A percentile compares a stretch with the other conserved stretches of the same genome.
These are phyloP conservation scores for Ogataea nitratoaversa DNA, from an alignment of 805 yeast species.

Conservation along the genomic window DNA sequence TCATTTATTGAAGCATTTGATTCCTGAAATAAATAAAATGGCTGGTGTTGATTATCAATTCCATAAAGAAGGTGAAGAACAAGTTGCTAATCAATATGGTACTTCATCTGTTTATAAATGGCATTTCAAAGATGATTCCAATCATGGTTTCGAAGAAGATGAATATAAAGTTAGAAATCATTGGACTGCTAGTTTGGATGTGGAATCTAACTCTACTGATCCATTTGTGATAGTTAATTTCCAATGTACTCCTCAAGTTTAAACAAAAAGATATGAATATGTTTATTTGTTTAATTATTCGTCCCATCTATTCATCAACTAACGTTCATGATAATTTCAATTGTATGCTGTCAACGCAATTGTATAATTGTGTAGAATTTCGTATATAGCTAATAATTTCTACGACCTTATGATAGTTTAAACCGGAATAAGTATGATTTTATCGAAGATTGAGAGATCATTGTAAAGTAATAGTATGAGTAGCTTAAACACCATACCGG, in stretches of 20 bases:
- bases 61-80: slow-evolving; percentile 44
- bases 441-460: too few species aligned
- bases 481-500: too few species aligned
- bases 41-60: slow-evolving; percentile 47
- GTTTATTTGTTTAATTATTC: too few species aligned
- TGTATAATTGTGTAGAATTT: too few species aligned
- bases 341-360: too few species aligned
- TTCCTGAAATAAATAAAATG: slow-evolving; percentile 59
- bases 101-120: slow-evolving; percentile 49
- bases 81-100: slow-evolving; percentile 39
- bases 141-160: slow-evolving; percentile 48
- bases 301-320: too few species aligned
- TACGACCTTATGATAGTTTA: too few species aligned
- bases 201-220: slow-evolving; percentile 60
- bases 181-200: slow-evolving; percentile 61
- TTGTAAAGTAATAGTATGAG: too few species aligned
- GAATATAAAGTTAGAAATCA: slow-evolving; percentile 48
- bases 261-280: not conserved
- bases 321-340: not conserved
- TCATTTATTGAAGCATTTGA: slow-evolving; percentile 66
- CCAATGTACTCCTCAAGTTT: slow-evolving; percentile 24
- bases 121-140: slow-evolving; percentile 56
- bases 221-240: slow-evolving; percentile 68
- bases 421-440: too few species aligned
- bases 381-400: too few species aligned